Evolutionary conservation across 306 rosid species (phyloP).

Genomic region (Pterocarpus macrocarpus): DNA sequence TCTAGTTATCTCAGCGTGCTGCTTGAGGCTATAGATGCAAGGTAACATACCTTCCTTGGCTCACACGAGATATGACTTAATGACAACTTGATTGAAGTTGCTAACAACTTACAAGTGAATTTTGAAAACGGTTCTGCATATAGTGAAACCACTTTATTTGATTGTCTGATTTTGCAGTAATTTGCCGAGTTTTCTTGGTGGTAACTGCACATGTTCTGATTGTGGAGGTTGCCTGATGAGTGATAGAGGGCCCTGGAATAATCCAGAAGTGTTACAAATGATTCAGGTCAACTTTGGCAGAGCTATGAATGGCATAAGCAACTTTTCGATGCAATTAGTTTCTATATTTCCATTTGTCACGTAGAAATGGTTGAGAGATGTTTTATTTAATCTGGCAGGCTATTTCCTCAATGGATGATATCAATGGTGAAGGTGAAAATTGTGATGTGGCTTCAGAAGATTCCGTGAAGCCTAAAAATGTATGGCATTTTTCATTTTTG

Average conservation of each 20-base stretch:
- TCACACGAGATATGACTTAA: neutral
- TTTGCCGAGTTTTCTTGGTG: constrained; percentile 87
- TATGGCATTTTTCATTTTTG: constrained; percentile 21
- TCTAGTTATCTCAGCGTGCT: constrained; percentile 60
- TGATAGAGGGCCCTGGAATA: constrained; percentile 91
- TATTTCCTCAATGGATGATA: constrained; percentile 53
- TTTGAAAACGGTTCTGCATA: neutral
- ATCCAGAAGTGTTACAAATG: constrained; percentile 65
- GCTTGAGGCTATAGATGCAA: constrained; percentile 65
- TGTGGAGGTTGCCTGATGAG: constrained; percentile 82
- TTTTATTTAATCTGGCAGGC: constrained; percentile 57
- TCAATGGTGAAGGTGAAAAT: constrained; percentile 27
- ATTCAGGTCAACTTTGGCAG: constrained; percentile 61
- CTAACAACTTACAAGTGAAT: constrained; percentile 1
- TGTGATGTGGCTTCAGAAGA: constrained; percentile 42
- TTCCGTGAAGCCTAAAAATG: constrained; percentile 41
- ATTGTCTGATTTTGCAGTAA: constrained; percentile 60
- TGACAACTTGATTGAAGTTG: neutral
- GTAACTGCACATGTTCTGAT: constrained; percentile 83
- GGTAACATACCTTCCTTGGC: constrained; percentile 55
- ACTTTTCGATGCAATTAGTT: neutral
- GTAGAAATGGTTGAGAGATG: constrained; percentile 3
- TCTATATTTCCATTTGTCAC: neutral
- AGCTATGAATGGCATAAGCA: neutral
- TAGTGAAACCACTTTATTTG: neutral